A percentile compares a stretch with the other conserved stretches of the same genome.
phyloP scores from a whole-genome alignment of 2,329 filamentous ascomycete genomes.

The Alternaria brassicae region DNA sequence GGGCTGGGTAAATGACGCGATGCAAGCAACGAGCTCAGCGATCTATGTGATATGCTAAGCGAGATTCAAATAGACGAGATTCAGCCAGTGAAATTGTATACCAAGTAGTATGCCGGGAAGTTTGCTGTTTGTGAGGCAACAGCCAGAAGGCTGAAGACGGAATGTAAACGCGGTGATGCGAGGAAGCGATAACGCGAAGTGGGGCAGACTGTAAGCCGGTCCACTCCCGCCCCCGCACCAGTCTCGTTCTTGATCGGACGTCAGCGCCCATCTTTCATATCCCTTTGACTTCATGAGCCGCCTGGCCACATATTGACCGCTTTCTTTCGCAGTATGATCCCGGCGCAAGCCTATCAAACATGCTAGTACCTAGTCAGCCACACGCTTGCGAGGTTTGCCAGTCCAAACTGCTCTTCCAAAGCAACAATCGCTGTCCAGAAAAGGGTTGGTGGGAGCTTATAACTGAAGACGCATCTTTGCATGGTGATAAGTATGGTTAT shows the following conservation, averaged over 20 bases:
- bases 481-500: background rate
- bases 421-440: background rate
- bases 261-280: background rate
- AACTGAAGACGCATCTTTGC: background rate
- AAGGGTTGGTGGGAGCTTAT: background rate
- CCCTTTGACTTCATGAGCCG: background rate
- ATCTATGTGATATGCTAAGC: background rate
- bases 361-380: background rate
- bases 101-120: background rate
- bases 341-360: background rate
- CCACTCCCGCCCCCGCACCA: background rate
- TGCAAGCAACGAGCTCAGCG: background rate
- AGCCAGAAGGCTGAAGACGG: constrained; percentile 2
- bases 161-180: background rate
- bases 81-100: background rate
- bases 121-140: background rate
- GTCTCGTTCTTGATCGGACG: background rate
- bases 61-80: too few species aligned
- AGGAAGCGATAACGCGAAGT: constrained; percentile 6
- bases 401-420: background rate
- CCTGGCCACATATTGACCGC: background rate
- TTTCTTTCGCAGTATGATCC: background rate
- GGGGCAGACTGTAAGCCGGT: constrained; percentile 1
- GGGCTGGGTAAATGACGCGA: background rate
- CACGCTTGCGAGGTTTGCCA: background rate